These are phyloP conservation scores for Aspergillus pseudoterreus DNA, from an alignment of 2,329 filamentous ascomycete species.

Conservation along the genomic window DNA sequence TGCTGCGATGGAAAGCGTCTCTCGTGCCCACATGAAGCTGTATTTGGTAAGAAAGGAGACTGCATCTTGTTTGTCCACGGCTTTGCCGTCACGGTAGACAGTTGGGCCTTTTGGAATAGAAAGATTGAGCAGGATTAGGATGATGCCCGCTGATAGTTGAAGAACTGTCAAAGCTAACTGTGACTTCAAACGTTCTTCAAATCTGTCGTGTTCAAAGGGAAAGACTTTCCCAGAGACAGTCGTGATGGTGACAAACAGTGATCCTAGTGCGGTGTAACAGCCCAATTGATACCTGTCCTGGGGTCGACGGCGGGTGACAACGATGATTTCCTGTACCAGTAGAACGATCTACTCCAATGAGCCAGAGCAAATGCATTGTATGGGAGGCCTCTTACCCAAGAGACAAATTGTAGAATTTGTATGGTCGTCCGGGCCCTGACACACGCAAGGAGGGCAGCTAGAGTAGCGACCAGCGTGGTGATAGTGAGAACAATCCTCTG, in stretches of 20 bases:
- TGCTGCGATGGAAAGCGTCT: conserved; percentile 53
- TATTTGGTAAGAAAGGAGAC: conserved; percentile 57
- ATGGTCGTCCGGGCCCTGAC: not conserved
- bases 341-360: not conserved
- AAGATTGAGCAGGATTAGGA: not conserved
- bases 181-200: not conserved
- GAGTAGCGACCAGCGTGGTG: not conserved
- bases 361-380: not conserved
- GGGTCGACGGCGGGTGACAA: not conserved
- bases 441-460: not conserved
- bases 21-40: conserved; percentile 61
- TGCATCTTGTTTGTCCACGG: conserved; percentile 61
- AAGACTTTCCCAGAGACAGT: not conserved
- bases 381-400: conserved; percentile 5
- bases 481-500: not conserved
- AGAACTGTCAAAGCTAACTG: not conserved
- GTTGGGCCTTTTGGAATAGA: conserved; percentile 47
- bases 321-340: conserved; percentile 3
- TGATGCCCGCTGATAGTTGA: not conserved
- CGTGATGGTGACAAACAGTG: not conserved
- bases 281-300: conserved; percentile 6
- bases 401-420: not conserved
- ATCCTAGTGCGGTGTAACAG: conserved; percentile 6
- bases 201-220: not conserved
- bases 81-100: conserved; percentile 55